phyloP scores from a whole-genome alignment of 257 asterid genomes.

The Paraleonurus japonicus region DNA sequence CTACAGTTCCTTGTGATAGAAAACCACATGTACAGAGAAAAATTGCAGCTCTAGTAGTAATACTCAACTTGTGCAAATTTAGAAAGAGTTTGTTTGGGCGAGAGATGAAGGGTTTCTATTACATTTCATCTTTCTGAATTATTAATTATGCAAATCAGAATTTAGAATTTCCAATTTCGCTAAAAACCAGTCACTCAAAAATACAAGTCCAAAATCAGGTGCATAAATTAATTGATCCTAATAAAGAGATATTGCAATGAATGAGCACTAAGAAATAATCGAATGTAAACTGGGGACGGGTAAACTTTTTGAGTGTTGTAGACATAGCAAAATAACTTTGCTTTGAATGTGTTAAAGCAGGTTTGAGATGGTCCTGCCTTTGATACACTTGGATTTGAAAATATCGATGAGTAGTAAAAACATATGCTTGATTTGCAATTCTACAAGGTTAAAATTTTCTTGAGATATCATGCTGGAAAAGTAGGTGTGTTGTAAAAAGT shows the following conservation, averaged over 20 bases:
- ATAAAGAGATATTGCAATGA: not conserved
- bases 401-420: not conserved
- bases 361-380: not conserved
- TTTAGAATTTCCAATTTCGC: slow-evolving; percentile 42
- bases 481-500: not conserved
- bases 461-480: not conserved
- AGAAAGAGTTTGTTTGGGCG: too few species aligned
- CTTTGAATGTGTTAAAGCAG: not conserved
- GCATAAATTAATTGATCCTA: slow-evolving; percentile 9
- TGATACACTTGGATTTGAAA: too few species aligned
- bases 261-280: not conserved
- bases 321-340: not conserved
- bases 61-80: too few species aligned
- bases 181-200: slow-evolving; percentile 5
- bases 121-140: too few species aligned
- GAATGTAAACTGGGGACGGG: slow-evolving; percentile 7
- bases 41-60: too few species aligned
- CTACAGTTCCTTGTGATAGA: too few species aligned
- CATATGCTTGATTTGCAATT: not conserved
- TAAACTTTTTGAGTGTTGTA: slow-evolving; percentile 4
- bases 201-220: slow-evolving; percentile 15
- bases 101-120: too few species aligned
- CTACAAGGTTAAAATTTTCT: not conserved
- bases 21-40: too few species aligned
- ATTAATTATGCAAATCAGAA: too few species aligned